Percentiles rank a stretch among this genome's conserved stretches.
Conservation (phyloP, 2,329 filamentous ascomycete species). For the Orbilia blumenaviensis region DNA sequence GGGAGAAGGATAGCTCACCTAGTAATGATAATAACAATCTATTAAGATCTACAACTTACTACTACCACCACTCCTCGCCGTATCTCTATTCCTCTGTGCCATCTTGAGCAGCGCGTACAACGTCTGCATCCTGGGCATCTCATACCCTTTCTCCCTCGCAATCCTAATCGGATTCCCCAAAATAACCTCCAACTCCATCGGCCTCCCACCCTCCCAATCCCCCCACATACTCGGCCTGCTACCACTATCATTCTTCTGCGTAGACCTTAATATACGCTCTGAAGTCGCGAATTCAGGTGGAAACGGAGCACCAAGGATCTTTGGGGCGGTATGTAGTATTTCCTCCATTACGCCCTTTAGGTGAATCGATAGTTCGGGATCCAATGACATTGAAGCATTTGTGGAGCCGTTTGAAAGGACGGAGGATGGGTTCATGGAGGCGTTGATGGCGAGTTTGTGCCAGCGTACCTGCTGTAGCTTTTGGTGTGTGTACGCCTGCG, state of each 20-base stretch:
- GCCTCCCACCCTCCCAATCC: conserved; percentile 73
- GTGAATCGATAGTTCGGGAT: conserved; percentile 71
- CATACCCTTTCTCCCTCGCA: conserved; percentile 70
- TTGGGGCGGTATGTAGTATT: conserved; percentile 53
- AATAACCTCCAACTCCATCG: conserved; percentile 77
- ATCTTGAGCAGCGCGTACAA: conserved; percentile 50
- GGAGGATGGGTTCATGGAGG: conserved; percentile 47
- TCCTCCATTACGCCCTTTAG: conserved; percentile 75
- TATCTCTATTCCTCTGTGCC: conserved; percentile 44
- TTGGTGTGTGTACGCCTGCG: conserved; percentile 64
- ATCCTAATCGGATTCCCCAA: conserved; percentile 75
- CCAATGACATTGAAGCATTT: conserved; percentile 73
- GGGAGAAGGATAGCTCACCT: neutral
- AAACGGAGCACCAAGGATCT: conserved; percentile 41
- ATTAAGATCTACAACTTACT: conserved; percentile 17
- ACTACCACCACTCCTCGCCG: too few species aligned
- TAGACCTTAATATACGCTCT: conserved; percentile 70
- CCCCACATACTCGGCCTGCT: conserved; percentile 73
- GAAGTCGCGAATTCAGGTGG: conserved; percentile 69
- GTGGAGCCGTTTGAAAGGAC: conserved; percentile 69
- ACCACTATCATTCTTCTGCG: conserved; percentile 70
- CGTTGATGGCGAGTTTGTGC: conserved; percentile 65
- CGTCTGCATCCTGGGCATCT: conserved; percentile 69
- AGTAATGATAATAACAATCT: neutral
- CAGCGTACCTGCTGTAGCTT: conserved; percentile 69